Evolutionary conservation across 352 stramenopile species (phyloP), one percentile per base, ranked within the genome.

Genomic region (Saprolegnia diclina): DNA sequence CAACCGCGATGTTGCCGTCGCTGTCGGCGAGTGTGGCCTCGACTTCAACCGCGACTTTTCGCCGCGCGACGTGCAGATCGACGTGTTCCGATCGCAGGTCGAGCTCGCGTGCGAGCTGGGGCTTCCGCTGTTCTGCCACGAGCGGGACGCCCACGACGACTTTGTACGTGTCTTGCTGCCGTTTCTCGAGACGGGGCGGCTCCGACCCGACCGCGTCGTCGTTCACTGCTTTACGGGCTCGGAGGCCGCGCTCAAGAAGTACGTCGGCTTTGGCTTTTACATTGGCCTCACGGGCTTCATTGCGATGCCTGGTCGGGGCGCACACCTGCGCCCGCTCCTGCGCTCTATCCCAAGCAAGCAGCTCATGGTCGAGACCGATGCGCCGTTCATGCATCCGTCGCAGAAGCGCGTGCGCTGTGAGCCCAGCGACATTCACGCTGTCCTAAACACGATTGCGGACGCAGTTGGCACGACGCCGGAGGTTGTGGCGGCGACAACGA

Each of bases 21-120:
- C 95, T 16, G 80, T 99, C 24, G 96, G 95, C 52, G 96, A 99
- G 76, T 98, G 90, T 69, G 96, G 95, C 46, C 78, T 99, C 18
- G 95, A 99, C 76, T 99, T 98, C 72, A 97, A 98, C 78, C 87
- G 94, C 37, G 79, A 98, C 64, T 99, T 98, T 80, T 97, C 85
- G 65, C 74, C 81, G 14, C 91, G 92, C 50, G 89, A 97, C 48
- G 80, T 83, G 38, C 94, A 99, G 73, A 62, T 91, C 56, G 72
- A 83, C 11, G 88, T 88, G 9, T 97, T 99, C 44, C 69, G 82
- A 42, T 72, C 78, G 0, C 96, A 99, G 66, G 78, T 99, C 26
- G 77, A 91, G 64, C 79, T 98, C 22, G 80, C 82, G 9, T 87
- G 82, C 44, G 75, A 90, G 64, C 77, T 89, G 7, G 67, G 87